Percentiles rank a stretch among this genome's conserved stretches.
phyloP scores from a whole-genome alignment of 495 filamentous ascomycete genomes.

The Xylaria sp. region DNA sequence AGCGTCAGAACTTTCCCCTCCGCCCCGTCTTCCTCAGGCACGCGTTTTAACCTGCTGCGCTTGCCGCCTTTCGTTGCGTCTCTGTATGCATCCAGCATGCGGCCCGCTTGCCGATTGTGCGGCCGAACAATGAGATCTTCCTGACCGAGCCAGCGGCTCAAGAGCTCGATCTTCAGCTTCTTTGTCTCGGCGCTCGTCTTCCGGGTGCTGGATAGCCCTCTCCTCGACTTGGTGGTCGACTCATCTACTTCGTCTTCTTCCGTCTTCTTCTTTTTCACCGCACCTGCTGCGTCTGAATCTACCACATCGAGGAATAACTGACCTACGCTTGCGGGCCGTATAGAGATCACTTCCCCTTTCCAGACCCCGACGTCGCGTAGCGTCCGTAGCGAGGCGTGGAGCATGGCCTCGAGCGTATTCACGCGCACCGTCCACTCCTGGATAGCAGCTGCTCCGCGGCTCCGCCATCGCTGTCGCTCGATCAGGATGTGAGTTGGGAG shows the following conservation, averaged over 20 bases:
- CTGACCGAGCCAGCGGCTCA: slow-evolving; percentile 60
- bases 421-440: slow-evolving; percentile 92
- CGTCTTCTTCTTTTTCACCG: neutral
- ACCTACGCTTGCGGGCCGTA: slow-evolving; percentile 50
- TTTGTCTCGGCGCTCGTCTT: slow-evolving; percentile 55
- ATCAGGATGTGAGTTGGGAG: slow-evolving; percentile 79
- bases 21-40: slow-evolving; percentile 36
- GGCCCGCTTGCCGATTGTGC: slow-evolving; percentile 42
- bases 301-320: slow-evolving; percentile 61
- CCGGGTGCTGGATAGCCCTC: slow-evolving; percentile 1
- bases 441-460: slow-evolving; percentile 65
- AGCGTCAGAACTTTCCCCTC: slow-evolving; percentile 31
- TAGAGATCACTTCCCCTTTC: slow-evolving; percentile 44
- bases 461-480: slow-evolving; percentile 88
- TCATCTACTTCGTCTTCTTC: slow-evolving; percentile 8
- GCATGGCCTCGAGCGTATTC: slow-evolving; percentile 88
- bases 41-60: slow-evolving; percentile 27
- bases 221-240: slow-evolving; percentile 7
- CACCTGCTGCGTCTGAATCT: slow-evolving; percentile 36
- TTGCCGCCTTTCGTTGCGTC: slow-evolving; percentile 2
- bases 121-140: slow-evolving; percentile 40
- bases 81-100: slow-evolving; percentile 47
- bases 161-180: slow-evolving; percentile 69
- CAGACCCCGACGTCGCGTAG: slow-evolving; percentile 53
- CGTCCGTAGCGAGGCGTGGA: slow-evolving; percentile 76